phyloP scores from a whole-genome alignment of 2,329 filamentous ascomycete genomes.

The Colletotrichum endophyticum region DNA sequence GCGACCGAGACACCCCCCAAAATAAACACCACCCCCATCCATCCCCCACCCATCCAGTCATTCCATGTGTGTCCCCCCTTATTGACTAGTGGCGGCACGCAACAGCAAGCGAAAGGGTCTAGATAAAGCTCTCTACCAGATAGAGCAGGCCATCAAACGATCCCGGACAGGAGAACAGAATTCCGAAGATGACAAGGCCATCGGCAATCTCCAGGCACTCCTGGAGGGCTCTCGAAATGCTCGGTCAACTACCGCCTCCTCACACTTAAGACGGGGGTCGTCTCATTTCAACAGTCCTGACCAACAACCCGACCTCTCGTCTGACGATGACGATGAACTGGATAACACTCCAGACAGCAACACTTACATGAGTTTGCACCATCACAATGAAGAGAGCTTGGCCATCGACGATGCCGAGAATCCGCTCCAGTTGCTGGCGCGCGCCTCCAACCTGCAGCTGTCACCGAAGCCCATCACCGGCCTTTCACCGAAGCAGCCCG shows the following conservation, averaged over 20 bases:
- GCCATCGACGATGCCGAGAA: conserved; percentile 77
- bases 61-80: conserved; percentile 15
- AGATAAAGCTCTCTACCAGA: conserved; percentile 76
- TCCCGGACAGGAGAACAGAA: conserved; percentile 51
- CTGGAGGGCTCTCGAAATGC: conserved; percentile 32
- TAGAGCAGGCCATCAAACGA: conserved; percentile 71
- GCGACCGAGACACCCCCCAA: neutral
- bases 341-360: conserved; percentile 29
- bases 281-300: conserved; percentile 22
- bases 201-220: conserved; percentile 46
- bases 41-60: neutral
- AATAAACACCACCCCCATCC: neutral
- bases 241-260: conserved; percentile 24
- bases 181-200: conserved; percentile 49
- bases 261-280: conserved; percentile 16
- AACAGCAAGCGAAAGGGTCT: conserved; percentile 74
- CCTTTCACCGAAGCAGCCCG: conserved; percentile 18
- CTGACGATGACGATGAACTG: conserved; percentile 35
- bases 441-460: conserved; percentile 72
- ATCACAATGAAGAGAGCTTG: conserved; percentile 52
- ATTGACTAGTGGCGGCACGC: neutral
- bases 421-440: conserved; percentile 73
- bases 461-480: conserved; percentile 40
- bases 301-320: conserved; percentile 33
- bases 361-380: conserved; percentile 25